Base-by-base conservation (phyloP, 78 protist genomes). In the Ministeria vibrans region DNA sequence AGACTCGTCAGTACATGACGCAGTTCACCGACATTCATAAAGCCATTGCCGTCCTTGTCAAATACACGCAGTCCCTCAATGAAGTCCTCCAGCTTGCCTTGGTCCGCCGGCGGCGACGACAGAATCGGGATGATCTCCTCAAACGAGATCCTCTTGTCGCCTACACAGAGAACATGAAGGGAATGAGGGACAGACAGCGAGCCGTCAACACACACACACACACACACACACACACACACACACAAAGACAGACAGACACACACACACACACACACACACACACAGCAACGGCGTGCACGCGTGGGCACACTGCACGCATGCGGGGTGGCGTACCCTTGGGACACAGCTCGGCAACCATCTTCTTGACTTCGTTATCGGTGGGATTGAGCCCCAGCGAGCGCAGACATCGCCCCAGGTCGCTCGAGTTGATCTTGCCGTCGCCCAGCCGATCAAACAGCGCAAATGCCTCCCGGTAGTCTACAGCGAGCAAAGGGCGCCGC, bases 11-110 rank as follows among this genome's bases (percentile, higher is more conserved):
- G 79, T 18, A 92, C 88, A 79, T 84, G 82, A 6, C 88, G 66
- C 15, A 84, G 76, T 74, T 84, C 88, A 6, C 66, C 78, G 22
- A 74, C 78, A 41, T 34, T 42, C 81, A 83, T 83, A 53, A 77
- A 66, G 70, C 96, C 96, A 78, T 88, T 89, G 41, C 90, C 90
- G 62, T 93, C 93, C 73, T 86, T 85, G 82, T 93, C 96, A 43
- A 93, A 93, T 15, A 90, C 88, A 30, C 76, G 78, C 80, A 91
- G 81, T 9, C 88, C 88, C 44, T 75, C 76, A 32, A 78, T 43
- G 70, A 76, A 84, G 51, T 84, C 88, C 15, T 63, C 82, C 41
- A 22, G 73, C 0, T 71, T 43, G 46, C 82, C 88, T 22, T 34
- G 76, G 49, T 59, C 75, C 68, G 46, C 32, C 38, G 68, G n/a